phyloP scores from a whole-genome alignment of 164 flowering plant genomes.

The Litsea cubeba region DNA sequence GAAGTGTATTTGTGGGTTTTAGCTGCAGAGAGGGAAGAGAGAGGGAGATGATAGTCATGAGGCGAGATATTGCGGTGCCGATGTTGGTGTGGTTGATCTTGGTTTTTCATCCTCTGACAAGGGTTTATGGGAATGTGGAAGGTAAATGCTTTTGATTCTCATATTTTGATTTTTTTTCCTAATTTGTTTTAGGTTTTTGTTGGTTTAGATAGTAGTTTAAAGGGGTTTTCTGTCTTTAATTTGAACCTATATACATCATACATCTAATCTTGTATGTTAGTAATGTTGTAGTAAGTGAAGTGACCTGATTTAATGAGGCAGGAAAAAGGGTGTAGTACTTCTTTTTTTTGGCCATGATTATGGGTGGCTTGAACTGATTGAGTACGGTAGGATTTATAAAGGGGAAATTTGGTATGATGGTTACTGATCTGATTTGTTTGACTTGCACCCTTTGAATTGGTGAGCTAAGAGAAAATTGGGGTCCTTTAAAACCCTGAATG shows the following conservation, averaged over 20 bases:
- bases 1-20: neutral
- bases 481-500: neutral
- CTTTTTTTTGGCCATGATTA: neutral
- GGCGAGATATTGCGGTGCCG: conserved; percentile 13
- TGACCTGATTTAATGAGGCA: neutral
- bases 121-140: conserved; percentile 24
- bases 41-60: conserved; percentile 19
- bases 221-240: neutral
- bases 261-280: no score
- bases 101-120: conserved; percentile 23
- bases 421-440: neutral
- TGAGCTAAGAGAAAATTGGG: neutral
- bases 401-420: neutral
- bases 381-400: neutral
- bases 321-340: neutral
- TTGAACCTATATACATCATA: neutral
- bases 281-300: neutral
- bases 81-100: conserved; percentile 24
- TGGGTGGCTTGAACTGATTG: neutral
- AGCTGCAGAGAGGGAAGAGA: conserved; percentile 2
- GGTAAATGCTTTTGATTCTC: conserved; percentile 7
- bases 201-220: neutral
- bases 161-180: neutral
- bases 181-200: neutral
- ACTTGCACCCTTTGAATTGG: neutral